A percentile compares a stretch with the other conserved stretches of the same genome.
Evolutionary conservation across 169 alveolate species (phyloP).

Genomic region (Babesia microti): DNA sequence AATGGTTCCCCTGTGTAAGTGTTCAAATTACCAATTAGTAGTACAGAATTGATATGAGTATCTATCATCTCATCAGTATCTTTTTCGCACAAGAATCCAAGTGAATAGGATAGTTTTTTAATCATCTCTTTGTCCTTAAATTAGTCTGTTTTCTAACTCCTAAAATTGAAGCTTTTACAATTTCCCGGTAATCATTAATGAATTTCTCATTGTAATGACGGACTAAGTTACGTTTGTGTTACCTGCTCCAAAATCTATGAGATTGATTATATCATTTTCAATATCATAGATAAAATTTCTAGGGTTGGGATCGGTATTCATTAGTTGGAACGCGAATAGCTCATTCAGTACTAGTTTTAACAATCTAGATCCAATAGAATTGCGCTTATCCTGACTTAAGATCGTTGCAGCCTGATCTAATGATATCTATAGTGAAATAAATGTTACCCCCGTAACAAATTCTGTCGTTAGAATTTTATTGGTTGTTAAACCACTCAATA

Average conservation of each 20-base stretch:
- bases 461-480: slow-evolving; percentile 49
- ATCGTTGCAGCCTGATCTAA: slow-evolving; percentile 24
- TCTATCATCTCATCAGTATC: slow-evolving; percentile 67
- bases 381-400: slow-evolving; percentile 46
- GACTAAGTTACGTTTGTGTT: slow-evolving; percentile 8
- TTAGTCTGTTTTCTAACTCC: slow-evolving; percentile 28
- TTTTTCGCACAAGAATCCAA: slow-evolving; percentile 68
- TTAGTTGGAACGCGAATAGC: slow-evolving; percentile 67
- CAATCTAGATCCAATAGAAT: slow-evolving; percentile 65
- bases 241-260: slow-evolving; percentile 83
- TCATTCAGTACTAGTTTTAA: slow-evolving; percentile 69
- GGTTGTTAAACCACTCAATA: slow-evolving; percentile 45
- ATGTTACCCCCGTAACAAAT: slow-evolving; percentile 49
- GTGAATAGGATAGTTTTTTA: slow-evolving; percentile 17
- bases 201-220: slow-evolving; percentile 57
- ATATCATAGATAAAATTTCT: slow-evolving; percentile 72
- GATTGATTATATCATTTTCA: slow-evolving; percentile 53
- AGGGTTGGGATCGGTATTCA: slow-evolving; percentile 85
- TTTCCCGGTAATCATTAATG: slow-evolving; percentile 62
- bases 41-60: slow-evolving; percentile 67
- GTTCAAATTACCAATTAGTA: slow-evolving; percentile 30
- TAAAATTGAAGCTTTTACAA: slow-evolving; percentile 63
- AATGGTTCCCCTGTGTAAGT: slow-evolving; percentile 61
- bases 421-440: neutral
- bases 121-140: slow-evolving; percentile 15